Conservation (phyloP, 192 early-diverging fungal species). For the Funneliformis geosporum region DNA sequence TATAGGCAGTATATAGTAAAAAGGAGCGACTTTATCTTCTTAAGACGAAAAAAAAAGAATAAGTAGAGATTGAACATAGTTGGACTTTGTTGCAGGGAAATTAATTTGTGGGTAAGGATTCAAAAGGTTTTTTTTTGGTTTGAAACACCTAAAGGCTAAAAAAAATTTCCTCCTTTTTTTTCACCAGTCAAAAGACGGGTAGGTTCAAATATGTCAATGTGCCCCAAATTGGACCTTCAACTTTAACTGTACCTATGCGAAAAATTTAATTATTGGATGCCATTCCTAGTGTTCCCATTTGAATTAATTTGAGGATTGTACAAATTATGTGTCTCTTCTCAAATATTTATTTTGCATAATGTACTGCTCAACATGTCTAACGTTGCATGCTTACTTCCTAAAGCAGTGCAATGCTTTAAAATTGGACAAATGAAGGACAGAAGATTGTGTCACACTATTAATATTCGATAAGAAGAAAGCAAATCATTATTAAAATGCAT, state of each 20-base stretch:
- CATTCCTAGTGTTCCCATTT: neutral
- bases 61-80: constrained; percentile 30
- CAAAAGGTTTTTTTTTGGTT: neutral
- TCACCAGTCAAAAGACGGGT: constrained; percentile 19
- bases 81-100: constrained; percentile 22
- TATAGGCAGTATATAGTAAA: neutral
- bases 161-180: constrained; percentile 8
- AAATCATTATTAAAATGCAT: too few species aligned
- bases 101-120: neutral
- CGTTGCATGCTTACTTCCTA: neutral
- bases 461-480: too few species aligned
- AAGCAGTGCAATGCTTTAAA: neutral
- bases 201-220: neutral
- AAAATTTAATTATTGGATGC: neutral
- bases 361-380: neutral
- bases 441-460: too few species aligned
- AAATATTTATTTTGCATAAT: neutral
- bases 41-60: neutral
- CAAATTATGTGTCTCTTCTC: too few species aligned
- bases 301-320: neutral
- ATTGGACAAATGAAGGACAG: constrained; percentile 12
- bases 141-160: neutral
- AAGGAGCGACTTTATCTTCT: constrained; percentile 12
- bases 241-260: neutral
- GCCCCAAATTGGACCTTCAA: neutral